These are phyloP conservation scores for Russula lepida DNA, from an alignment of 768 basidiomycete species.

Conservation along the genomic window DNA sequence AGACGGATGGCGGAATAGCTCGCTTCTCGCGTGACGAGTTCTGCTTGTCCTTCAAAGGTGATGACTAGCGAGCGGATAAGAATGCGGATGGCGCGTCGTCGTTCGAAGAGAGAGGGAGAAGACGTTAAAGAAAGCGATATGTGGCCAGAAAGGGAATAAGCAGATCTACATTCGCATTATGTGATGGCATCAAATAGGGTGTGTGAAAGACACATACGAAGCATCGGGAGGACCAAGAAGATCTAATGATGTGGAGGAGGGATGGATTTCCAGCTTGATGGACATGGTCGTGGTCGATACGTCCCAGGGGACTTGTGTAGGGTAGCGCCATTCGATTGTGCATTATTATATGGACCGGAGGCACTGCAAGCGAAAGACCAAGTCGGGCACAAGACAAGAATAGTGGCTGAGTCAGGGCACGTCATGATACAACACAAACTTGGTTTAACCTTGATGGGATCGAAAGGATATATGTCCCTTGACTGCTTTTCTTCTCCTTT, in stretches of 20 bases:
- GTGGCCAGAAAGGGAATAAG: slow-evolving; percentile 83
- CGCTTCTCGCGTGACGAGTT: slow-evolving; percentile 52
- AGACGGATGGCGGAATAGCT: slow-evolving; percentile 67
- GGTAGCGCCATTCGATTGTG: neutral
- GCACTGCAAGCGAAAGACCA: slow-evolving; percentile 1
- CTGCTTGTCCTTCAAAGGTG: slow-evolving; percentile 81
- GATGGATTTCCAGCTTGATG: slow-evolving; percentile 54
- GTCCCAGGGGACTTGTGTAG: neutral
- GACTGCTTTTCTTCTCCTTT: slow-evolving; percentile 1
- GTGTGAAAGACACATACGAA: slow-evolving; percentile 39
- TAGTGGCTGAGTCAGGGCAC: neutral
- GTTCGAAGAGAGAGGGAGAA: slow-evolving; percentile 47
- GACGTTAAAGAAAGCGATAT: slow-evolving; percentile 57
- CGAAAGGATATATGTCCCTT: neutral
- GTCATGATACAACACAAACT: neutral
- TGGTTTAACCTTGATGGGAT: neutral
- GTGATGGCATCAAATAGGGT: neutral
- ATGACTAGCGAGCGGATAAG: slow-evolving; percentile 63
- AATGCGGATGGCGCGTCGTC: slow-evolving; percentile 41
- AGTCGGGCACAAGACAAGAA: neutral
- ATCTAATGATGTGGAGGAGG: slow-evolving; percentile 47
- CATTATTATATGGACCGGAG: slow-evolving; percentile 3
- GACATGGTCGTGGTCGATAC: slow-evolving; percentile 46
- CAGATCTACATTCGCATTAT: slow-evolving; percentile 43
- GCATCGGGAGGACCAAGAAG: slow-evolving; percentile 64